Conservation (phyloP, 2,329 filamentous ascomycete genomes). For the Fusarium napiforme region DNA sequence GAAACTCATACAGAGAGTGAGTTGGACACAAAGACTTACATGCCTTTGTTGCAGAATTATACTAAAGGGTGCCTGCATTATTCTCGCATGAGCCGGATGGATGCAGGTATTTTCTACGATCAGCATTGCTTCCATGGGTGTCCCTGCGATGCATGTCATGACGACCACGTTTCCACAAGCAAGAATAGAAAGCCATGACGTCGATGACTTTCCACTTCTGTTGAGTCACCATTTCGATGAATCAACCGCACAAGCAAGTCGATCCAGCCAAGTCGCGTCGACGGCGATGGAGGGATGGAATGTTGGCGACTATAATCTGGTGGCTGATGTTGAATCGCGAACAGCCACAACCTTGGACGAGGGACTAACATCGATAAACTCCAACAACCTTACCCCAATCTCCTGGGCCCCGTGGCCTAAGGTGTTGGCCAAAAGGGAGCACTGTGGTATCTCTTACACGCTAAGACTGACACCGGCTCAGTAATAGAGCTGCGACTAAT, state of each 20-base stretch:
- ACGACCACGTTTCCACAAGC: slow-evolving; percentile 35
- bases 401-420: slow-evolving; percentile 35
- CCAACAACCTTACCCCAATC: slow-evolving; percentile 41
- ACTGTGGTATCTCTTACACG: slow-evolving; percentile 9
- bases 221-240: slow-evolving; percentile 27
- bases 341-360: slow-evolving; percentile 1
- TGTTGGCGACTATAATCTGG: slow-evolving; percentile 30
- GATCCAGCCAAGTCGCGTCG: background rate
- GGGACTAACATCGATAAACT: slow-evolving; percentile 23
- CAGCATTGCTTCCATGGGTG: slow-evolving; percentile 27
- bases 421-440: slow-evolving; percentile 30
- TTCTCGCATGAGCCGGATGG: slow-evolving; percentile 15
- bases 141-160: slow-evolving; percentile 40
- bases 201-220: slow-evolving; percentile 12
- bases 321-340: slow-evolving; percentile 29
- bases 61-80: slow-evolving; percentile 21
- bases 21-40: slow-evolving; percentile 25
- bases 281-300: slow-evolving; percentile 27
- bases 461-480: slow-evolving; percentile 32
- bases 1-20: slow-evolving; percentile 14
- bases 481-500: slow-evolving; percentile 21
- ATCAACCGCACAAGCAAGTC: slow-evolving; percentile 5
- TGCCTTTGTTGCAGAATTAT: background rate
- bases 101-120: slow-evolving; percentile 23
- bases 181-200: slow-evolving; percentile 30